These are phyloP conservation scores for Apocynum venetum DNA, from an alignment of 257 asterid genomes.

Conservation along the genomic window DNA sequence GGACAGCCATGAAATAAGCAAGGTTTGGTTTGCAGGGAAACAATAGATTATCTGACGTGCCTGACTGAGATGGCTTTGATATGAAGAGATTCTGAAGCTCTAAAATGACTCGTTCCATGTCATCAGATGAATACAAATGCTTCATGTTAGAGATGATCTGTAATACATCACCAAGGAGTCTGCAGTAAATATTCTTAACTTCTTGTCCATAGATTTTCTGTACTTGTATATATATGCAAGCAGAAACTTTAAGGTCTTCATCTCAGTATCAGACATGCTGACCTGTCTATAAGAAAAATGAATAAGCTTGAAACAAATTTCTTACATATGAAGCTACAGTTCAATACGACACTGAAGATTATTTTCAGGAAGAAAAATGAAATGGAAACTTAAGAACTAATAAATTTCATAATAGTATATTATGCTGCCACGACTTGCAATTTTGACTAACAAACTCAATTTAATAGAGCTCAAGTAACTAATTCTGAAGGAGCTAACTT, in stretches of 20 bases:
- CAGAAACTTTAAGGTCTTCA: conserved; percentile 69
- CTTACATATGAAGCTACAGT: neutral
- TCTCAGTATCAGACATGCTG: conserved; percentile 71
- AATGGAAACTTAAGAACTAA: neutral
- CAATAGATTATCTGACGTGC: conserved; percentile 37
- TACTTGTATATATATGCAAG: conserved; percentile 54
- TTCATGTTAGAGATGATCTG: conserved; percentile 64
- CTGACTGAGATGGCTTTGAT: conserved; percentile 42
- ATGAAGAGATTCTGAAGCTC: conserved; percentile 76
- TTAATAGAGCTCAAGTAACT: neutral
- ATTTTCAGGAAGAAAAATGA: neutral
- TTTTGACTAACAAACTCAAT: neutral
- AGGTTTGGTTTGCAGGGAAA: conserved; percentile 71
- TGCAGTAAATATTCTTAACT: conserved; percentile 41
- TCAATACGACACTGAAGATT: neutral
- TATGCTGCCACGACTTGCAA: neutral
- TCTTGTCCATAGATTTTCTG: conserved; percentile 44
- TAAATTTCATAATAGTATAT: neutral
- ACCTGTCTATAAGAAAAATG: conserved; percentile 48
- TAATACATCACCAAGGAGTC: conserved; percentile 70
- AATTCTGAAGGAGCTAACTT: conserved; percentile 31
- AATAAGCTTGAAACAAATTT: conserved; percentile 4
- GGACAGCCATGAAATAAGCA: conserved; percentile 79
- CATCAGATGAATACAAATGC: conserved; percentile 59
- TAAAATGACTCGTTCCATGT: conserved; percentile 69